These are phyloP conservation scores for cucumber (Cucumis sativus) DNA, from an alignment of 306 rosid genomes.

Conservation along the genomic window Cucumber_9930_V3 NC_026655.2:10667501-10668000, in stretches of 20 bases:
- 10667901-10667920: not conserved
- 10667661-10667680: not conserved
- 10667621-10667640: not conserved
- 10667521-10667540: not conserved
- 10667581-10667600: not conserved
- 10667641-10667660: not conserved
- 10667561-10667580: not conserved
- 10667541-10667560: too few relatives aligned
- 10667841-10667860: not conserved
- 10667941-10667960: not conserved
- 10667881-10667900: not conserved
- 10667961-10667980: not conserved
- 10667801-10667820: too few relatives aligned
- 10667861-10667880: not conserved
- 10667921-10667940: not conserved
- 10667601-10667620: not conserved
- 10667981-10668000: not conserved
- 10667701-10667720: not conserved
- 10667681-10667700: not conserved
- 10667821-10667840: not conserved
- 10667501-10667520: constrained; percentile 40
- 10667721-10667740: not conserved
- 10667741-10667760: not conserved
- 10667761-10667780: not conserved
- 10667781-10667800: not conserved